These are phyloP conservation scores for Dentipellis fragilis DNA, from an alignment of 768 basidiomycete genomes.

Conservation along the genomic window DNA sequence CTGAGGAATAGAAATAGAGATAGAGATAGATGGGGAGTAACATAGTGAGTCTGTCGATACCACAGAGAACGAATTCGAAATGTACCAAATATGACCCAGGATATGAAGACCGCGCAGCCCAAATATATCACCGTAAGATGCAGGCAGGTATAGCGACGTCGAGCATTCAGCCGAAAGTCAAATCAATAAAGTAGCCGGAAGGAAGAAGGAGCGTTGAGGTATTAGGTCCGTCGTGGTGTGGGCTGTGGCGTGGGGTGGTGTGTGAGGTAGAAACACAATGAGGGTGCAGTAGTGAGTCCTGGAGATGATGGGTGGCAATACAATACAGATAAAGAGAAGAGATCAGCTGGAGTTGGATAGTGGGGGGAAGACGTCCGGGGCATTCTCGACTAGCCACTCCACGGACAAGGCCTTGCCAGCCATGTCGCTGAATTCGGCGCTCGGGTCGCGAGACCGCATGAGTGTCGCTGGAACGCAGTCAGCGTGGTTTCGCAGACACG, in stretches of 20 bases:
- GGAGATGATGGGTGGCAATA: constrained; percentile 7
- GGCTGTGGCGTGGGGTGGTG: background rate
- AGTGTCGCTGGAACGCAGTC: constrained; percentile 62
- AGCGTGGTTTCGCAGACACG: background rate
- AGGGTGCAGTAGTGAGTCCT: background rate
- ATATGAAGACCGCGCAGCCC: background rate
- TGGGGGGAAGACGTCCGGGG: constrained; percentile 38
- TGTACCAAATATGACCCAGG: no score
- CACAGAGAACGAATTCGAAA: no score
- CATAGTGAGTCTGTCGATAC: background rate
- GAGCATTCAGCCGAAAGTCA: background rate
- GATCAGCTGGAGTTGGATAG: constrained; percentile 4
- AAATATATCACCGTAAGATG: background rate
- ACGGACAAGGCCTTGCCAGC: constrained; percentile 89
- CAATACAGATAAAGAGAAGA: background rate
- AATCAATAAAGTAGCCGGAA: background rate
- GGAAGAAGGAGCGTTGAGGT: background rate
- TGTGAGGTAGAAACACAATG: constrained; percentile 7
- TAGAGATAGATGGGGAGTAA: background rate
- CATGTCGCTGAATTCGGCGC: constrained; percentile 94
- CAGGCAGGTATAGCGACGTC: background rate
- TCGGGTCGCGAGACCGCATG: constrained; percentile 80
- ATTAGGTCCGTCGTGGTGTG: background rate
- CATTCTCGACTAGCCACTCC: constrained; percentile 93
- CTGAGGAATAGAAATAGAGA: background rate